Evolutionary conservation across 176 grass and related monocot species (phyloP).

Genomic region (Aegilops tauschii): DNA sequence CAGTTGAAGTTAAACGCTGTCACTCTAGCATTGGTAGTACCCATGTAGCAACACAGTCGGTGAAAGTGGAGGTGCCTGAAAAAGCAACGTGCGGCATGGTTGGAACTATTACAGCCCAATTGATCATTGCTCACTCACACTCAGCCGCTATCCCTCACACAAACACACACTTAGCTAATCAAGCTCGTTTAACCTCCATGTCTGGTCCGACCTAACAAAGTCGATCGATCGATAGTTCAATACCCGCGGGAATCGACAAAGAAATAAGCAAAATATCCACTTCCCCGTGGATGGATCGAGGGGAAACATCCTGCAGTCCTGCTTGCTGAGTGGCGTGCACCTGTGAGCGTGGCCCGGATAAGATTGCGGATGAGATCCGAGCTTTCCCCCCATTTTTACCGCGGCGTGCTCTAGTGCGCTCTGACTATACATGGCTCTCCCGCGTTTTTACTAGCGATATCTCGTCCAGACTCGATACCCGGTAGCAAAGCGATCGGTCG

Average conservation of each 20-base stretch:
- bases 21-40: background rate
- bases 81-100: background rate
- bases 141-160: background rate
- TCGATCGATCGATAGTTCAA: background rate
- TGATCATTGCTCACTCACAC: background rate
- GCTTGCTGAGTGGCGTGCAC: slow-evolving; percentile 18
- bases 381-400: background rate
- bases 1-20: background rate
- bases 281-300: background rate
- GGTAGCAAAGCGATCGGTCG: too few species aligned
- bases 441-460: background rate
- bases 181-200: too few species aligned
- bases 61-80: background rate
- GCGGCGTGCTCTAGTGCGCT: background rate
- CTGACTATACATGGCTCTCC: background rate
- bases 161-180: background rate
- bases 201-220: background rate
- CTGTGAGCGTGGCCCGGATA: background rate
- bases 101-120: background rate
- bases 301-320: background rate
- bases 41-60: background rate
- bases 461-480: background rate
- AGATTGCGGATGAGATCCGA: slow-evolving; percentile 22
- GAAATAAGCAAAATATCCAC: background rate
- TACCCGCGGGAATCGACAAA: background rate